Conservation (phyloP, 2,329 filamentous ascomycete genomes). For the Orbilia quercus region DNA sequence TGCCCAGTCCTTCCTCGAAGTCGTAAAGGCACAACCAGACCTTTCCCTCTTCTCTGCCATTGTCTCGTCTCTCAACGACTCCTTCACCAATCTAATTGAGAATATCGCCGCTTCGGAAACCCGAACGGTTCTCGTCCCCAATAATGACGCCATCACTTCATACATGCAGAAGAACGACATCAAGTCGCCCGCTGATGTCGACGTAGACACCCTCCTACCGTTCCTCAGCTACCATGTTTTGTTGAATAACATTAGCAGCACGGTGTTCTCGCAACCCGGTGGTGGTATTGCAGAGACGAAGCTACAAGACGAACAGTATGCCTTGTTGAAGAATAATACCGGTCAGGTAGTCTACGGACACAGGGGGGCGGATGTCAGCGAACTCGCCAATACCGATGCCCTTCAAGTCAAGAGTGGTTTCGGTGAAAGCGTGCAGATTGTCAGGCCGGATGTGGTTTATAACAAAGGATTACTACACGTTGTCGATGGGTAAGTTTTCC, state of each 20-base stretch:
- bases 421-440: conserved; percentile 18
- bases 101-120: conserved; percentile 3
- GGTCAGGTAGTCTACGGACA: conserved; percentile 44
- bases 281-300: conserved; percentile 40
- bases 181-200: conserved; percentile 26
- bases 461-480: conserved; percentile 36
- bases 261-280: conserved; percentile 28
- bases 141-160: conserved; percentile 34
- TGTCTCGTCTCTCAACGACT: conserved; percentile 19
- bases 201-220: conserved; percentile 20
- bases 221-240: conserved; percentile 52
- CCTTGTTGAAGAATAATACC: conserved; percentile 32
- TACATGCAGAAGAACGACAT: conserved; percentile 44
- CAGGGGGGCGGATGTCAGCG: background rate
- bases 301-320: conserved; percentile 22
- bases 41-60: conserved; percentile 43
- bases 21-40: conserved; percentile 17
- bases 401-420: conserved; percentile 45
- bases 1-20: conserved; percentile 40
- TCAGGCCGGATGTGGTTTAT: conserved; percentile 33
- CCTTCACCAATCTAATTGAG: conserved; percentile 31
- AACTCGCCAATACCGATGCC: conserved; percentile 9
- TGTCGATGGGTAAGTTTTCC: conserved; percentile 42
- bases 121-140: conserved; percentile 43
- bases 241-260: conserved; percentile 35